Evolutionary conservation across 2,329 filamentous ascomycete species (phyloP).

Genomic region (Pestalotiopsis sp.): DNA sequence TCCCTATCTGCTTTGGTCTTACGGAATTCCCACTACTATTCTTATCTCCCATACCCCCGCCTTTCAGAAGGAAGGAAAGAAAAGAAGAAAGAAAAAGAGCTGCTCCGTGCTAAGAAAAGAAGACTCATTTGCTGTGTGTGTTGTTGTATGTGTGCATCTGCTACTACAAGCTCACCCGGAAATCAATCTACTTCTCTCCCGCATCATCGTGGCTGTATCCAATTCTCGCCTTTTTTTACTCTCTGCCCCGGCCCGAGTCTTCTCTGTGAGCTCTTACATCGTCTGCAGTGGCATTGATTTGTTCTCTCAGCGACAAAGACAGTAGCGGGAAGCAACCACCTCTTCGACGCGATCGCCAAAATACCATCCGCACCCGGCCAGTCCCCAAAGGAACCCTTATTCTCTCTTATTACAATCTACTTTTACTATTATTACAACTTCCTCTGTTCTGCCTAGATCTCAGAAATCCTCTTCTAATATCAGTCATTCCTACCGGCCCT

Average conservation of each 20-base stretch:
- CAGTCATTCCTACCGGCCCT: constrained; percentile 16
- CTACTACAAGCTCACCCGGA: constrained; percentile 9
- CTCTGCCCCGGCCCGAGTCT: constrained; percentile 14
- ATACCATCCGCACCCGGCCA: constrained; percentile 16
- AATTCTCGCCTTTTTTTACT: constrained; percentile 14
- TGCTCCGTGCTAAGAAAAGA: not conserved
- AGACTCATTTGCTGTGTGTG: not conserved
- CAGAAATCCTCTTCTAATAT: not conserved
- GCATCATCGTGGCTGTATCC: constrained; percentile 11
- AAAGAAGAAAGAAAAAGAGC: not conserved
- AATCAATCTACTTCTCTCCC: constrained; percentile 15
- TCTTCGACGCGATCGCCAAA: not conserved
- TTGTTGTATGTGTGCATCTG: not conserved
- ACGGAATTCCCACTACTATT: not conserved
- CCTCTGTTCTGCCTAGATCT: constrained; percentile 12
- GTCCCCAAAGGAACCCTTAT: not conserved
- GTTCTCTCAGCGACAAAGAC: constrained; percentile 43
- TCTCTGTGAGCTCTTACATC: constrained; percentile 19
- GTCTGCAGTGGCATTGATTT: constrained; percentile 52
- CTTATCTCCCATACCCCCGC: not conserved
- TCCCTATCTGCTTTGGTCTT: constrained; percentile 21
- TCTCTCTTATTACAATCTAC: not conserved
- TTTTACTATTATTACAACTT: not conserved
- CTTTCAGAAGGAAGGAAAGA: not conserved
- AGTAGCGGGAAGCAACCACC: not conserved